These are phyloP conservation scores for Persicaria maculosa DNA, from an alignment of 148 eudicot genomes.

Conservation along the genomic window DNA sequence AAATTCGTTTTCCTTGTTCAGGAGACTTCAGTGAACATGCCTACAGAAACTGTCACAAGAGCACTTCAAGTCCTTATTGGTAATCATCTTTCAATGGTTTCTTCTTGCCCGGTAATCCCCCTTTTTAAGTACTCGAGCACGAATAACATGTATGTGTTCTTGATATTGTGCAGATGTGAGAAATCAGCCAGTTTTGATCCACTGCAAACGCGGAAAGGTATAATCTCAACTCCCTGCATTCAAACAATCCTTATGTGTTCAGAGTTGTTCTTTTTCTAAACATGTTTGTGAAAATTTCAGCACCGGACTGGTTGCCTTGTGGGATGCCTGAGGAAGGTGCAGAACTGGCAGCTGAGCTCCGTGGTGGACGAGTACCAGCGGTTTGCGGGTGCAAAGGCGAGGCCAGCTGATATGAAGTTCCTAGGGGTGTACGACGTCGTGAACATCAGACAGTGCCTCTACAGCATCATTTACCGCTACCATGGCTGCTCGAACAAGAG, in stretches of 20 bases:
- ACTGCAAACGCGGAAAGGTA: conserved; percentile 93
- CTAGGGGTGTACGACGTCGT: conserved; percentile 59
- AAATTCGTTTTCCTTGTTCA: conserved; percentile 19
- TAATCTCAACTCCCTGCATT: neutral
- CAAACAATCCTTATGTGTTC: neutral
- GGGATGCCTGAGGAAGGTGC: conserved; percentile 77
- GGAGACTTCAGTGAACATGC: conserved; percentile 47
- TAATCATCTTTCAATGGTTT: conserved; percentile 14
- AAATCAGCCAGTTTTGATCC: conserved; percentile 73
- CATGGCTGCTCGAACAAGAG: conserved; percentile 15
- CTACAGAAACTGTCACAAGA: conserved; percentile 42
- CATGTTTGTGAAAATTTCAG: conserved; percentile 11
- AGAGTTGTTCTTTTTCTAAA: neutral
- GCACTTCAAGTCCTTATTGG: conserved; percentile 65
- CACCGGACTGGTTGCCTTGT: conserved; percentile 73
- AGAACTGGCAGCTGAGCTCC: conserved; percentile 74
- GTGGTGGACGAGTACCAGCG: conserved; percentile 77
- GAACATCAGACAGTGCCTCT: conserved; percentile 30
- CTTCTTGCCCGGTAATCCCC: too few species aligned
- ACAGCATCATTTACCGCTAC: conserved; percentile 9
- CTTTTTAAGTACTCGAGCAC: too few species aligned
- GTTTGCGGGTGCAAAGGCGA: conserved; percentile 76
- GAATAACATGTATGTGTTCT: neutral
- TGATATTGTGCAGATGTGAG: conserved; percentile 48
- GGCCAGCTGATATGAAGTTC: conserved; percentile 78